Percentiles rank a stretch among this genome's conserved stretches.
phyloP scores from a whole-genome alignment of 495 filamentous ascomycete species.

The Lasiosphaeria hispida region DNA sequence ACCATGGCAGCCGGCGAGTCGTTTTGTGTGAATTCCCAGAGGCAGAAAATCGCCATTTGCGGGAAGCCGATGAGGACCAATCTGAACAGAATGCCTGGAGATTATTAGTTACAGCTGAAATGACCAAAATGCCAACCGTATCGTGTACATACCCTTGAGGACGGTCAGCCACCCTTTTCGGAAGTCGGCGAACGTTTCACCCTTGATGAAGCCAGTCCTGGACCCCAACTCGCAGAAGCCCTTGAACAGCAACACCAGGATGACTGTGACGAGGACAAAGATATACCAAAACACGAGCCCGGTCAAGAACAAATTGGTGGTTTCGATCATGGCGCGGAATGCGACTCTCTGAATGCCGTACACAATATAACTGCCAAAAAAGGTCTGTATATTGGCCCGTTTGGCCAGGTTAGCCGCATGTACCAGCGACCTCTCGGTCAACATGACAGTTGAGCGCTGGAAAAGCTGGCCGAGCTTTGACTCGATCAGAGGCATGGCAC shows the following conservation, averaged over 20 bases:
- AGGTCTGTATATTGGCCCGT: slow-evolving; percentile 47
- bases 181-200: slow-evolving; percentile 90
- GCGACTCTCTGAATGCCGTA: slow-evolving; percentile 87
- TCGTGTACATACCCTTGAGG: slow-evolving; percentile 26
- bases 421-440: slow-evolving; percentile 41
- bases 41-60: slow-evolving; percentile 84
- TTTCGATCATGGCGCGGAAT: slow-evolving; percentile 80
- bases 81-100: slow-evolving; percentile 85
- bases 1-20: slow-evolving; percentile 89
- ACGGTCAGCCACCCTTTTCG: slow-evolving; percentile 71
- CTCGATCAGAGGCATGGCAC: slow-evolving; percentile 44
- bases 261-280: slow-evolving; percentile 68
- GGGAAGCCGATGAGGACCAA: slow-evolving; percentile 90
- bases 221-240: slow-evolving; percentile 65
- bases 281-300: slow-evolving; percentile 86
- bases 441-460: slow-evolving; percentile 46
- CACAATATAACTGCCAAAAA: slow-evolving; percentile 61
- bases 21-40: slow-evolving; percentile 87
- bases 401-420: slow-evolving; percentile 40
- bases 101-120: slow-evolving; percentile 13
- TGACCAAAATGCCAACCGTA: not conserved
- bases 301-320: slow-evolving; percentile 92
- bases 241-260: slow-evolving; percentile 79
- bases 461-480: slow-evolving; percentile 31
- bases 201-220: slow-evolving; percentile 74